Evolutionary conservation across 2,329 filamentous ascomycete genomes (phyloP), one percentile per base, ranked within the genome.

Genomic region (Penicillium fuscoglaucum): DNA sequence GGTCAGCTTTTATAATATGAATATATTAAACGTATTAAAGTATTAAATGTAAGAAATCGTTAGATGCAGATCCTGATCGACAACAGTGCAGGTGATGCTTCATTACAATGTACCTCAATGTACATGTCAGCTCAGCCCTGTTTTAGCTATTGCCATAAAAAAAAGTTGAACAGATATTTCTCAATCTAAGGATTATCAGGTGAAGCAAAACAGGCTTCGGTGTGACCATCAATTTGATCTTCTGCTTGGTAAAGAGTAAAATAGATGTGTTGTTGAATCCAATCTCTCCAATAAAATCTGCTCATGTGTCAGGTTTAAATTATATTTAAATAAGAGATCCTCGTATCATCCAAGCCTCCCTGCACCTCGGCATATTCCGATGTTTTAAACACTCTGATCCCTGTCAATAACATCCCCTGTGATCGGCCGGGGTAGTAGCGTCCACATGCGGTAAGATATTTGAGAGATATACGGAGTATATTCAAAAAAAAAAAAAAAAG

Each of bases 111-210:
- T 47, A 33, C 44, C 9, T 46, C 10, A 5, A 29, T 19, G n/a
- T 47, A 33, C 63, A 54, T 65, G 54, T 63, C 60, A 63, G 62
- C 64, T 66, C 58, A 66, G 63, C 60, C 63, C 55, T 57, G 53
- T 58, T 33, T 6, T 15, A 33, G 31, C 31, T 33, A 15, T 31
- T 31, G 29, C 4, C 9, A 12, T 29, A 12, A 12, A 31, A 13
- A 31, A 31, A 31, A 31, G 9, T 31, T 13, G 12, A 31, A 33
- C 12, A 13, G 31, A 33, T 0, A 33, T 33, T 33, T 33, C 31
- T 13, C 29, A 31, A 33, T 15, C 31, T 33, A 33, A 33, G 31
- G 12, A 33, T 12, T 33, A 33, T 46, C 29, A 24, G 21, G 15
- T 46, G 40, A 33, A 52, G 31, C 45, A 43, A 21, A 45, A 44